phyloP scores from a whole-genome alignment of 495 filamentous ascomycete species.

The Trichoderma orchidacearum region DNA sequence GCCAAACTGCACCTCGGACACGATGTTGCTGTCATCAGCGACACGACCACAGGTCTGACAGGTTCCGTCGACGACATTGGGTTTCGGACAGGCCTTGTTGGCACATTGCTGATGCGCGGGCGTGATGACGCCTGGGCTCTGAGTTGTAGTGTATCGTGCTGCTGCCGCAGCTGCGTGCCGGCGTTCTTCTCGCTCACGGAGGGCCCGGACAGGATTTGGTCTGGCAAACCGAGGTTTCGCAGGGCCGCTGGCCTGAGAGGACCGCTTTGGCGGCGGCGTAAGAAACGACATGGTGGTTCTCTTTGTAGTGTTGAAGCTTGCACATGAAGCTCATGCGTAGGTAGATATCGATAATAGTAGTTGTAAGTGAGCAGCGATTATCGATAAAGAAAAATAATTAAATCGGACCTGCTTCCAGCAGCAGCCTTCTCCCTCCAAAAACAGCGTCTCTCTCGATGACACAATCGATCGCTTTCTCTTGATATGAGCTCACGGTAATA shows the following conservation, averaged over 20 bases:
- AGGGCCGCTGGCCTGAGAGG: background rate
- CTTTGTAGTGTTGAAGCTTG: background rate
- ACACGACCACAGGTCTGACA: constrained; percentile 77
- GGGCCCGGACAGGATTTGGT: constrained; percentile 2
- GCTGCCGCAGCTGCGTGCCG: background rate
- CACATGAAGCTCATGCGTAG: background rate
- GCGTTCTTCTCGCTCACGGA: constrained; percentile 3
- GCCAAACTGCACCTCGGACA: constrained; percentile 81
- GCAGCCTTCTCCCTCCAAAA: background rate
- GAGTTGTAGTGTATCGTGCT: background rate
- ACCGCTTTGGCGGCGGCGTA: background rate
- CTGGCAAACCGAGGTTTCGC: background rate
- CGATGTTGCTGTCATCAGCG: constrained; percentile 71
- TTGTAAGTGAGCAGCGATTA: background rate
- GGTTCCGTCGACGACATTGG: constrained; percentile 38
- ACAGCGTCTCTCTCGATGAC: background rate
- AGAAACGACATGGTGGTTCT: background rate
- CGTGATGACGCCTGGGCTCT: background rate
- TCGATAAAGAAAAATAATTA: background rate
- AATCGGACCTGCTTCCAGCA: background rate
- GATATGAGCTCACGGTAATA: too few species aligned
- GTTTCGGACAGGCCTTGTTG: constrained; percentile 21
- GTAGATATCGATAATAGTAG: background rate
- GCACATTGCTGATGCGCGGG: constrained; percentile 13
- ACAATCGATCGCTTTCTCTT: background rate